Evolutionary conservation across 2,329 filamentous ascomycete genomes (phyloP), one percentile per base, ranked within the genome.

Genomic region (Grosmannia penicillata): DNA sequence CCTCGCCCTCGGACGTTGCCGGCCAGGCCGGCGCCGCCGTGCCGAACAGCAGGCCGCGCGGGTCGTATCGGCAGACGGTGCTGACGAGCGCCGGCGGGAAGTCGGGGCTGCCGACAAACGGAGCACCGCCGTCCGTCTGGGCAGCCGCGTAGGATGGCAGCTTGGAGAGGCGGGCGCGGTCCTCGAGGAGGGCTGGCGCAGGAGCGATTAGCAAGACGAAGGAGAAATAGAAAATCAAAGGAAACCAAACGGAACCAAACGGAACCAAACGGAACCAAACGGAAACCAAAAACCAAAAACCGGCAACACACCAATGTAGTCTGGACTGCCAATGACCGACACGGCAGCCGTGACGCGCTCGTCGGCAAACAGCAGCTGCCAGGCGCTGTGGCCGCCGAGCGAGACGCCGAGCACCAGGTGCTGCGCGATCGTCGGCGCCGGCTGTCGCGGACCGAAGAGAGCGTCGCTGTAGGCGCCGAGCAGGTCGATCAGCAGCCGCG

Each of bases 291-390:
- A 24, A 4, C 17, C 10, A 19, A 15, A 10, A 6, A 24, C 17
- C 5, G 5, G 13, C 21, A 5, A 63, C 55, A 60, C 49, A 75
- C 82, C 66, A 45, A 78, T 73, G 50, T 83, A 94, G 57, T 98
- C 89, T 1, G 87, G 85, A 56, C 86, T 94, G 1, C 89, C 91
- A 38, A 96, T 82, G 19, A 94, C 70, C 3, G 82, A 68, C 8
- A 93, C 75, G 1, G 73, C 86, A 0, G 82, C 78, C n/a, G 69
- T 78, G 39, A 96, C 71, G 45, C 86, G 71, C 15, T 78, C 73
- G 43, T 96, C 87, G 27, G 75, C 70, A 33, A 95, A 71, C 42
- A 94, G 59, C 22, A 76, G 70, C 53, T 93, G 81, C 86, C 89
- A 96, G 2, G 80, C 78, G 11, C 81, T 75, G 56, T 96, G 91